Evolutionary conservation across 768 basidiomycete species (phyloP).

Genomic region (Paxillus ammoniavirescens): DNA sequence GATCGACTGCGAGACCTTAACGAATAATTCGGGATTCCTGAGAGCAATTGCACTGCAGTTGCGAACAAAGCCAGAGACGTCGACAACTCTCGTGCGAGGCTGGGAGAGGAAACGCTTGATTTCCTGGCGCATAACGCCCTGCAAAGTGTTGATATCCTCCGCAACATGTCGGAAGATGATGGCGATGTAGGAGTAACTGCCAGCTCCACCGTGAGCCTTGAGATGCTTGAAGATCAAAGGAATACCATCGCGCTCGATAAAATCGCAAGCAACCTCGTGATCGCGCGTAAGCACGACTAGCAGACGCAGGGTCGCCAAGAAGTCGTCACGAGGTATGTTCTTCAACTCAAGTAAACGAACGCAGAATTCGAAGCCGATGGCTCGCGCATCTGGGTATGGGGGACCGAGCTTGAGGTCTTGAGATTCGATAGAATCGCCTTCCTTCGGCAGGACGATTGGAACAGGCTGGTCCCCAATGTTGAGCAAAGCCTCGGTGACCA

Average conservation of each 20-base stretch:
- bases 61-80: constrained; percentile 71
- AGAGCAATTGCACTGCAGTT: constrained; percentile 77
- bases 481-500: constrained; percentile 83
- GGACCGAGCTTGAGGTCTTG: constrained; percentile 61
- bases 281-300: constrained; percentile 84
- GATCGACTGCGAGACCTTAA: constrained; percentile 66
- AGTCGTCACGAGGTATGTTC: constrained; percentile 72
- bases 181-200: constrained; percentile 80
- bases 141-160: constrained; percentile 68
- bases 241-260: constrained; percentile 69
- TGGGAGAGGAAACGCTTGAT: constrained; percentile 79
- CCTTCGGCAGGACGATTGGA: constrained; percentile 62
- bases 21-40: constrained; percentile 75
- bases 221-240: constrained; percentile 64
- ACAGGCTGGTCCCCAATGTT: constrained; percentile 73
- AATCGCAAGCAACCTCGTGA: constrained; percentile 56
- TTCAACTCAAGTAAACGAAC: constrained; percentile 65
- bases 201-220: constrained; percentile 52
- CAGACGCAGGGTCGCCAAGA: constrained; percentile 77
- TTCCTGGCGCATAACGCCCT: constrained; percentile 76
- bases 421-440: constrained; percentile 58
- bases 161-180: constrained; percentile 91
- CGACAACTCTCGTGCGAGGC: constrained; percentile 65
- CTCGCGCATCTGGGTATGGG: constrained; percentile 55
- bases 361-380: constrained; percentile 73